A percentile compares a stretch with the other conserved stretches of the same genome.
phyloP scores from a whole-genome alignment of 2,329 filamentous ascomycete species.

The Aspergillus fructus region DNA sequence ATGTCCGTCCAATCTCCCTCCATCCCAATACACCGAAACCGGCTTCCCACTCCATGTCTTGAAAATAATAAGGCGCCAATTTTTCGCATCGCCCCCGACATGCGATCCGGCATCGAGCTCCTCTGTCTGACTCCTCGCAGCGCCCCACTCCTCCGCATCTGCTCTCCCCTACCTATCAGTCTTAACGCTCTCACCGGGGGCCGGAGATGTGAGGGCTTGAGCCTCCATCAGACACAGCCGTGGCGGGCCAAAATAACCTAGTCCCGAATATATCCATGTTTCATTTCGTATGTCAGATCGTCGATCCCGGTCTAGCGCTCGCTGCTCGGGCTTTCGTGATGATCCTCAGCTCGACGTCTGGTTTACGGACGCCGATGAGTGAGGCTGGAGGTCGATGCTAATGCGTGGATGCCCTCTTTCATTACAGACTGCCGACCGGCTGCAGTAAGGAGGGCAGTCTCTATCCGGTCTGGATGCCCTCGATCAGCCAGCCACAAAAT shows the following conservation, averaged over 20 bases:
- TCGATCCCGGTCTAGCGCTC: constrained; percentile 3
- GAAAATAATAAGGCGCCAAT: constrained; percentile 2
- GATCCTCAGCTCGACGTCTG: not conserved
- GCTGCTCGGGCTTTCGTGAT: constrained; percentile 2
- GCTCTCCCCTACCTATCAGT: not conserved
- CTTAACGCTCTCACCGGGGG: constrained; percentile 1
- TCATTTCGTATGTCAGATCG: constrained; percentile 5
- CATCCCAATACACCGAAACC: constrained; percentile 11
- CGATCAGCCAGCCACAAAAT: constrained; percentile 1
- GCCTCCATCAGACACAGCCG: not conserved
- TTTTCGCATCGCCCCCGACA: not conserved
- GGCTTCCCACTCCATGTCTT: constrained; percentile 5
- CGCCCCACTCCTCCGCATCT: not conserved
- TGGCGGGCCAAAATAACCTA: constrained; percentile 1
- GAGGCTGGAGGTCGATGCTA: constrained; percentile 5
- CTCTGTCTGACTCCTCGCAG: not conserved
- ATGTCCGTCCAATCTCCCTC: constrained; percentile 18
- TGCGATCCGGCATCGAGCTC: not conserved
- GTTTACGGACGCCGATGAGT: constrained; percentile 5
- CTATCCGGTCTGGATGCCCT: not conserved
- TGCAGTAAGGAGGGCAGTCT: constrained; percentile 7
- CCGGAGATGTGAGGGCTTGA: constrained; percentile 1
- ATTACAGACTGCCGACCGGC: constrained; percentile 3
- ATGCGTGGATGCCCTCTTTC: constrained; percentile 8
- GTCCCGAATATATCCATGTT: constrained; percentile 8